Evolutionary conservation across 2,329 filamentous ascomycete species (phyloP).

Genomic region (Verticillium longisporum): DNA sequence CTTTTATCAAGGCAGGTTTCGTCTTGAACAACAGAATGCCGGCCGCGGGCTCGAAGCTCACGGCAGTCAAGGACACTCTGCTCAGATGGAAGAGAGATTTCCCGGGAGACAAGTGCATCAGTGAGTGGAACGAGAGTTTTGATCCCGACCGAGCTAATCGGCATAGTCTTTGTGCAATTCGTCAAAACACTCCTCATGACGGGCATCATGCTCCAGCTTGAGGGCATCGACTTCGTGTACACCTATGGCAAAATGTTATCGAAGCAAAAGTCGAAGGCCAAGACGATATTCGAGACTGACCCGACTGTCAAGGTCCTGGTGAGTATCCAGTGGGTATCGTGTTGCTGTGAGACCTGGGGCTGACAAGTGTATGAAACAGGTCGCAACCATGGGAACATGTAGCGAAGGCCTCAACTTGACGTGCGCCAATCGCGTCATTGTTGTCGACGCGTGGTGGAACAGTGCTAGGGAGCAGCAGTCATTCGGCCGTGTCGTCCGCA

Average conservation of each 20-base stretch:
- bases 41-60: conserved; percentile 23
- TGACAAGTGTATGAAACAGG: conserved; percentile 13
- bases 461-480: conserved; percentile 54
- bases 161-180: conserved; percentile 27
- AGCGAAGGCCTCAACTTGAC: conserved; percentile 32
- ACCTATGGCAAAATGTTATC: conserved; percentile 20
- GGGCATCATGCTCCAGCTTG: conserved; percentile 24
- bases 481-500: conserved; percentile 52
- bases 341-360: no score
- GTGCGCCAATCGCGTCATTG: conserved; percentile 44
- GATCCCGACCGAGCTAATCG: not conserved
- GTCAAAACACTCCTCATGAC: conserved; percentile 22
- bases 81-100: conserved; percentile 20
- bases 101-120: conserved; percentile 31
- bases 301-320: conserved; percentile 23
- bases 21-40: not conserved
- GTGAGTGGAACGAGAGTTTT: conserved; percentile 14
- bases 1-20: conserved; percentile 14
- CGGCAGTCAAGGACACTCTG: conserved; percentile 21
- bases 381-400: conserved; percentile 26
- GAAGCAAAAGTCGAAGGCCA: conserved; percentile 8
- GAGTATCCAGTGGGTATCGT: conserved; percentile 9
- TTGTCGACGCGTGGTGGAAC: conserved; percentile 58
- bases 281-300: conserved; percentile 16
- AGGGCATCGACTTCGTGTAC: conserved; percentile 28